Evolutionary conservation across 139 green algal species (phyloP).

Genomic region (Pseudopediastrum boryanum): DNA sequence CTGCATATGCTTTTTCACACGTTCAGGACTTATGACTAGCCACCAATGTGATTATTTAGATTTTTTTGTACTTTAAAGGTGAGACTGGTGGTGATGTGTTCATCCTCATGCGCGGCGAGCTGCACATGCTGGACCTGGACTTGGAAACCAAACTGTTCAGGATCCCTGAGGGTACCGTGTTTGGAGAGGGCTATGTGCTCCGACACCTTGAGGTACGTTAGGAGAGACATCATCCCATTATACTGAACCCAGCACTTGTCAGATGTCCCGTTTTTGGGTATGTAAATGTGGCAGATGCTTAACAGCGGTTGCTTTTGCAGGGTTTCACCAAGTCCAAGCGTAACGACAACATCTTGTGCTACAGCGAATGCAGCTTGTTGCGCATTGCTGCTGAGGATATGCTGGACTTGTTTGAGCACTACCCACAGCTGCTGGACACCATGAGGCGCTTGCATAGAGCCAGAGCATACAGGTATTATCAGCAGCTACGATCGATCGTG

Average conservation of each 20-base stretch:
- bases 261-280: not conserved
- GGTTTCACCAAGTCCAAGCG: conserved; percentile 42
- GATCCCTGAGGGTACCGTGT: conserved; percentile 52
- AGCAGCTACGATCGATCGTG: too few species aligned
- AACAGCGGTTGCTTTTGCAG: not conserved
- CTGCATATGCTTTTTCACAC: too few species aligned
- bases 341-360: conserved; percentile 51
- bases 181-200: conserved; percentile 49
- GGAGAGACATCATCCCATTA: not conserved
- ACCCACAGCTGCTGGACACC: conserved; percentile 44
- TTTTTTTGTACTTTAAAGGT: too few species aligned
- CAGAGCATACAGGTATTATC: too few species aligned
- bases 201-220: conserved; percentile 36
- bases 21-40: too few species aligned
- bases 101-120: conserved; percentile 57
- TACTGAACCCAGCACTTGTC: not conserved
- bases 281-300: not conserved
- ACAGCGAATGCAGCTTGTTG: conserved; percentile 54
- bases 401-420: conserved; percentile 48
- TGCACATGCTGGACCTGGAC: conserved; percentile 50
- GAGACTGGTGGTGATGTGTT: conserved; percentile 53
- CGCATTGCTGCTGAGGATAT: conserved; percentile 47
- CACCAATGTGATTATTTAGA: too few species aligned
- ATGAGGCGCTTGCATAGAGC: not conserved
- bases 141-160: conserved; percentile 34